Evolutionary conservation across 1,139 yeast species (phyloP).

Genomic region (Suhomyces atakaporum): DNA sequence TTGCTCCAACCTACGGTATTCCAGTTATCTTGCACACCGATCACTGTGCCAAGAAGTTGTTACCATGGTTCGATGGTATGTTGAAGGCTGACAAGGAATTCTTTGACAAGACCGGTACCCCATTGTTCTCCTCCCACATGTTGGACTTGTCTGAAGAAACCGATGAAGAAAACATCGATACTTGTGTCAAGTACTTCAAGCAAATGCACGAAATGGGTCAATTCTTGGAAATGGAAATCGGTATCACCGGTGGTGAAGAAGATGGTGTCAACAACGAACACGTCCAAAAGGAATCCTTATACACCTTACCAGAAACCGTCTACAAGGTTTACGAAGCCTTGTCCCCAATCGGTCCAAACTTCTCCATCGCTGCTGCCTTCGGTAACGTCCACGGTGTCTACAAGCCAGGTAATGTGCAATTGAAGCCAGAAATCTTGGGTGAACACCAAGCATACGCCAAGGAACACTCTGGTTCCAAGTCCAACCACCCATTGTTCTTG

Average conservation of each 20-base stretch:
- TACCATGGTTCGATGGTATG: slow-evolving; percentile 99
- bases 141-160: slow-evolving; percentile 96
- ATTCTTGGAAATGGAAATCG: slow-evolving; percentile 99
- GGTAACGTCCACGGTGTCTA: slow-evolving; percentile 99
- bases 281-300: slow-evolving; percentile 82
- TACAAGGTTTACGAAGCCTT: slow-evolving; percentile 88
- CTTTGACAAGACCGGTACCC: slow-evolving; percentile 84
- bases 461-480: slow-evolving; percentile 56
- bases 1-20: slow-evolving; percentile 95
- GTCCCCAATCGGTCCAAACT: slow-evolving; percentile 91
- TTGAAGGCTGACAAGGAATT: slow-evolving; percentile 93
- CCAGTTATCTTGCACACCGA: slow-evolving; percentile 98
- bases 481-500: slow-evolving; percentile 81
- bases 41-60: slow-evolving; percentile 97
- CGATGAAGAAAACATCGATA: slow-evolving; percentile 92
- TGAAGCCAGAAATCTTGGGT: slow-evolving; percentile 91
- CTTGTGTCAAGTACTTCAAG: slow-evolving; percentile 92
- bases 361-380: slow-evolving; percentile 99
- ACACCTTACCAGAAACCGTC: slow-evolving; percentile 96
- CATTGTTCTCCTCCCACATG: slow-evolving; percentile 98
- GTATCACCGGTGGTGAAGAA: slow-evolving; percentile 99
- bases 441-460: slow-evolving; percentile 90
- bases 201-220: slow-evolving; percentile 94
- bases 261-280: slow-evolving; percentile 99
- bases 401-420: slow-evolving; percentile 97